Percentiles rank a stretch among this genome's conserved stretches.
These are phyloP conservation scores for Rhizopogon vesiculosus DNA, from an alignment of 768 basidiomycete genomes.

Conservation along the genomic window DNA sequence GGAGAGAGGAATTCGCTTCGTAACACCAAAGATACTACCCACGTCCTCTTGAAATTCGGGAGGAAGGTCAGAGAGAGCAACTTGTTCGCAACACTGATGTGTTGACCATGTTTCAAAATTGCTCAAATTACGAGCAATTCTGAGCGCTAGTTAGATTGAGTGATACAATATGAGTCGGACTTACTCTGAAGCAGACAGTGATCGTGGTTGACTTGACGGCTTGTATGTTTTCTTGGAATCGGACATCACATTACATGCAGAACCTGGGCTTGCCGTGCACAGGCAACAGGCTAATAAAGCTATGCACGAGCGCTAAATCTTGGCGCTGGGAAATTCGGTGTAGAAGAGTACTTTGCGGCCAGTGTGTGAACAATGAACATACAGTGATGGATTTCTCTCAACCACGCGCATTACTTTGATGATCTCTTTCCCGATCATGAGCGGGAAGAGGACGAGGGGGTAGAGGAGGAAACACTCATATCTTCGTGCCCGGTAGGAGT, in stretches of 20 bases:
- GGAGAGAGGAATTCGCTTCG: slow-evolving; percentile 29
- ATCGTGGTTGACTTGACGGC: slow-evolving; percentile 22
- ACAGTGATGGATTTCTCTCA: too few relatives aligned
- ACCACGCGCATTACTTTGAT: too few relatives aligned
- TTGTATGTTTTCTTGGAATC: slow-evolving; percentile 10
- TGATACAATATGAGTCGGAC: slow-evolving; percentile 7
- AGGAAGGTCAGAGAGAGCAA: slow-evolving; percentile 41
- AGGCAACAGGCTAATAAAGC: too few relatives aligned
- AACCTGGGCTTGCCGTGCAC: too few relatives aligned
- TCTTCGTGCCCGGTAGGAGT: too few relatives aligned
- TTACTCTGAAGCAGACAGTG: slow-evolving; percentile 46
- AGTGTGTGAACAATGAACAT: too few relatives aligned
- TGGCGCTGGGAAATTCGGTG: too few relatives aligned
- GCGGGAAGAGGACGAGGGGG: too few relatives aligned
- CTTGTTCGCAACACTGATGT: slow-evolving; percentile 46
- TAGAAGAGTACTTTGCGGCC: too few relatives aligned
- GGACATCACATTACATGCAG: not conserved
- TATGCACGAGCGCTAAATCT: too few relatives aligned
- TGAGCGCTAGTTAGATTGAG: slow-evolving; percentile 13
- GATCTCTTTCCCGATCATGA: too few relatives aligned
- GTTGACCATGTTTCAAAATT: slow-evolving; percentile 49
- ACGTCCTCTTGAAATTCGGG: slow-evolving; percentile 32
- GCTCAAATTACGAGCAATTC: slow-evolving; percentile 44
- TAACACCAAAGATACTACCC: slow-evolving; percentile 33
- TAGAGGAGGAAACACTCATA: too few relatives aligned